Evolutionary conservation across 495 filamentous ascomycete genomes (phyloP).

Genomic region (Daldinia concentrica): DNA sequence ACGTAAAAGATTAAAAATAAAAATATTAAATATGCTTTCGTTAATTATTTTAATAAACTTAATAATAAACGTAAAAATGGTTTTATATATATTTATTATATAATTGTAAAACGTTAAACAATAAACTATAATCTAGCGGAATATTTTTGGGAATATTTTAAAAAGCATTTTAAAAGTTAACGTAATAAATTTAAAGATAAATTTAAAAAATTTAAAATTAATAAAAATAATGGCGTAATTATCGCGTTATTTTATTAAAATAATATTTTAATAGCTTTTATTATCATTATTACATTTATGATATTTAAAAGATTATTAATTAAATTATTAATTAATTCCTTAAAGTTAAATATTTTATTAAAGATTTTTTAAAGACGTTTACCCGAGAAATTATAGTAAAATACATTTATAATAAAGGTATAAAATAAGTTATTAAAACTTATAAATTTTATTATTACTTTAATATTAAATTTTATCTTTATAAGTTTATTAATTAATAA

Average conservation of each 20-base stretch:
- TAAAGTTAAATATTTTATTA: not conserved
- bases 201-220: not conserved
- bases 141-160: not conserved
- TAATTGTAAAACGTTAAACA: not conserved
- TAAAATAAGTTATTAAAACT: not conserved
- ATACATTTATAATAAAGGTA: not conserved
- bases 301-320: not conserved
- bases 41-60: not conserved
- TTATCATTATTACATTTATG: not conserved
- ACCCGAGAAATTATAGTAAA: not conserved
- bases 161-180: not conserved
- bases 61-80: not conserved
- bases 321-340: not conserved
- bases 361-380: not conserved
- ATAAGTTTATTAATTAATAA: not conserved
- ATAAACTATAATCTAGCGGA: not conserved
- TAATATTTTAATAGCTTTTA: not conserved
- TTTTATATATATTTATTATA: not conserved
- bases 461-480: not conserved
- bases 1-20: conserved; percentile 9
- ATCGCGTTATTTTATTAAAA: not conserved
- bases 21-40: conserved; percentile 12
- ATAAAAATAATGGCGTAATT: not conserved
- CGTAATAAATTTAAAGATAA: not conserved
- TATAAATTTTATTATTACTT: not conserved